phyloP scores from a whole-genome alignment of 2,329 filamentous ascomycete genomes.

The Cladosporium sp. region DNA sequence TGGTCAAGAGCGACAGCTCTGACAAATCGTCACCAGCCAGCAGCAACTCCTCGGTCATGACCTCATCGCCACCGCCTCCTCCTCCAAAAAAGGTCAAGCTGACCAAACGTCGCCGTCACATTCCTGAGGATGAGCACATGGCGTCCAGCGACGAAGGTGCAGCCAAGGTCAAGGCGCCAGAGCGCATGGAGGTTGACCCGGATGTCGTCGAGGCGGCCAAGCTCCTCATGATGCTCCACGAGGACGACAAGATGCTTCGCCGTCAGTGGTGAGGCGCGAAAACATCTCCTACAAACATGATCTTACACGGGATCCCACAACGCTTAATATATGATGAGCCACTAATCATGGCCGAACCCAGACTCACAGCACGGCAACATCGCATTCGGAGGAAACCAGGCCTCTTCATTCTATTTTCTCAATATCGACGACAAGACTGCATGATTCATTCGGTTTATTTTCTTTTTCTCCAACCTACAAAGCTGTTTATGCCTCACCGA shows the following conservation, averaged over 20 bases:
- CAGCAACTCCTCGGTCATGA: not conserved
- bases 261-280: not conserved
- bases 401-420: not conserved
- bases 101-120: not conserved
- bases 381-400: not conserved
- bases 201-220: not conserved
- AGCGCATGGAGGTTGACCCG: not conserved
- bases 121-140: not conserved
- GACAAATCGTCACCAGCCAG: not conserved
- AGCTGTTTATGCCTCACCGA: not conserved
- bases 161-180: not conserved
- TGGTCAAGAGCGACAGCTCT: not conserved
- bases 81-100: not conserved
- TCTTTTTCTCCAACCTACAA: not conserved
- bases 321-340: not conserved
- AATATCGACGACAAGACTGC: not conserved
- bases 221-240: not conserved
- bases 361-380: not conserved
- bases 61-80: not conserved
- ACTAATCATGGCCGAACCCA: not conserved
- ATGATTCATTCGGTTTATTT: not conserved
- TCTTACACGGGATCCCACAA: too few species aligned
- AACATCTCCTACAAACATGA: not conserved
- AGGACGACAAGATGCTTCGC: not conserved
- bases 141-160: not conserved